Conservation (phyloP, 257 asterid genomes). For the Penstemon barbatus region DNA sequence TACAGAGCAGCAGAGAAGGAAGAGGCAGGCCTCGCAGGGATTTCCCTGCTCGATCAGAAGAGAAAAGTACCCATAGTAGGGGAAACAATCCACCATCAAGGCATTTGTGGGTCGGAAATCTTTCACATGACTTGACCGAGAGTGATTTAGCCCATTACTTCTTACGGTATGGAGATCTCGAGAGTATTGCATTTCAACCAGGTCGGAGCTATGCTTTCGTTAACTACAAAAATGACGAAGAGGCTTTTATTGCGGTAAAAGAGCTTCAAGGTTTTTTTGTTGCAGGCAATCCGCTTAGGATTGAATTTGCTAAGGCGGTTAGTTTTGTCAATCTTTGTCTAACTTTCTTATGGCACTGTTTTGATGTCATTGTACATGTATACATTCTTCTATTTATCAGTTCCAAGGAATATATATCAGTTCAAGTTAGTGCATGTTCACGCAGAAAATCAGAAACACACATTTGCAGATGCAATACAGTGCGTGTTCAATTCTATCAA, state of each 20-base stretch:
- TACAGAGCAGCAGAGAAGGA: constrained; percentile 73
- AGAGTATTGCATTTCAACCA: constrained; percentile 82
- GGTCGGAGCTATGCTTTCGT: constrained; percentile 93
- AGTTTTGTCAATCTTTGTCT: constrained; percentile 76
- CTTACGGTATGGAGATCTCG: constrained; percentile 74
- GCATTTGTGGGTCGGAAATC: constrained; percentile 94
- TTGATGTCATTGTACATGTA: constrained; percentile 35
- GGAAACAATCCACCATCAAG: constrained; percentile 78
- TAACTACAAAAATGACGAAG: constrained; percentile 64
- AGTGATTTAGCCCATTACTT: constrained; percentile 59
- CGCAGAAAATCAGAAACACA: constrained; percentile 23
- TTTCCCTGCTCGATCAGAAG: constrained; percentile 65
- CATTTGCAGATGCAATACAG: constrained; percentile 8
- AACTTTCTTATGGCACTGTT: constrained; percentile 41
- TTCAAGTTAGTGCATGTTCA: constrained; percentile 27
- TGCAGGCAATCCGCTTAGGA: constrained; percentile 83
- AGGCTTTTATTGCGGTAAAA: constrained; percentile 80
- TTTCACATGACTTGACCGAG: constrained; percentile 63
- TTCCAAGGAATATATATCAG: constrained; percentile 31
- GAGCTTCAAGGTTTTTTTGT: constrained; percentile 83
- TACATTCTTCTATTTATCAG: constrained; percentile 16
- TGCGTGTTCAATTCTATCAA: constrained; percentile 23
- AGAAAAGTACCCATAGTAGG: constrained; percentile 56
- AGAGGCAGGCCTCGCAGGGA: constrained; percentile 73
- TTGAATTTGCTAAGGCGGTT: constrained; percentile 99